Percentiles rank a stretch among this genome's conserved stretches.
phyloP scores from a whole-genome alignment of 768 basidiomycete genomes.

The Cubamyces lactineus region DNA sequence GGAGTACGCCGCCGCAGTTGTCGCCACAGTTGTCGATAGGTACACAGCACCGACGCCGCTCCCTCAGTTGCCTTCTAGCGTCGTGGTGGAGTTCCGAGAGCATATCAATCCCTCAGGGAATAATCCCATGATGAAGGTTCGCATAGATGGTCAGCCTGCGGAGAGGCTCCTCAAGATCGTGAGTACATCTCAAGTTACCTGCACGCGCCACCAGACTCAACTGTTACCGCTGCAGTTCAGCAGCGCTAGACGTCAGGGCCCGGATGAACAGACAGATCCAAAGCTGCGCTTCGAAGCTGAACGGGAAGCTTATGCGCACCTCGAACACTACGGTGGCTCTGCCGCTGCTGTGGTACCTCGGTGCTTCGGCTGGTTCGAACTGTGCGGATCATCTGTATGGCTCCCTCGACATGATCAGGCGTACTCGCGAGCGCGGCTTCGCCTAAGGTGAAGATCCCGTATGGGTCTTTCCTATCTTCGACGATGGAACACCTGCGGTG shows the following conservation, averaged over 20 bases:
- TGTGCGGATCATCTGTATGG: constrained; percentile 11
- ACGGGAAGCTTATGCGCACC: constrained; percentile 19
- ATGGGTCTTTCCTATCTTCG: constrained; percentile 5
- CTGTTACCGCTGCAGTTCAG: background rate
- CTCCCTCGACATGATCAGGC: background rate
- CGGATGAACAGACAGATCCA: too few relatives aligned
- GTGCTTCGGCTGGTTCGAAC: constrained; percentile 25
- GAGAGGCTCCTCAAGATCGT: constrained; percentile 4
- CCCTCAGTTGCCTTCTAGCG: background rate
- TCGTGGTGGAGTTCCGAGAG: background rate
- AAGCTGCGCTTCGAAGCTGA: constrained; percentile 13
- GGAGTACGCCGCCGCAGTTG: too few relatives aligned
- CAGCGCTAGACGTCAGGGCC: too few relatives aligned
- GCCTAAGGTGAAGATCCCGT: constrained; percentile 3
- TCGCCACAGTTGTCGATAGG: background rate
- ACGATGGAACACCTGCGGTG: background rate
- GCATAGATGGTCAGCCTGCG: background rate
- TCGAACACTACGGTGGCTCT: constrained; percentile 20
- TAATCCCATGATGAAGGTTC: background rate
- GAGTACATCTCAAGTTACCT: background rate
- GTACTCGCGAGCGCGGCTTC: background rate
- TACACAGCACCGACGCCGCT: background rate
- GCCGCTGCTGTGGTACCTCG: constrained; percentile 16
- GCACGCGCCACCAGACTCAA: background rate
- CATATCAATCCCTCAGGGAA: background rate